Evolutionary conservation across 345 rosid genomes (phyloP).

Genomic region (Eucalyptus pumila): DNA sequence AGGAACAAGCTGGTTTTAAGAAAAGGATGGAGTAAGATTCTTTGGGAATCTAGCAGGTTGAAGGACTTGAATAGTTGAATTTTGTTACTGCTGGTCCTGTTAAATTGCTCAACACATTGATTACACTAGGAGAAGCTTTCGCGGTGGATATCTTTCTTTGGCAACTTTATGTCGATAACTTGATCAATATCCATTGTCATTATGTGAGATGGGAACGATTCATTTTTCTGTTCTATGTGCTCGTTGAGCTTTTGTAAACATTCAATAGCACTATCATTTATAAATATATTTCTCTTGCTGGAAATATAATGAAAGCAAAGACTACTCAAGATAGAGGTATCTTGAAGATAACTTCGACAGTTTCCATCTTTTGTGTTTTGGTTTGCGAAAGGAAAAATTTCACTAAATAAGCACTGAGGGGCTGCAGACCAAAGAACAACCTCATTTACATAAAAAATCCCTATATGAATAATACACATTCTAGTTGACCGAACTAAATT

Average conservation of each 20-base stretch:
- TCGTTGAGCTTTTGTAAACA: not conserved
- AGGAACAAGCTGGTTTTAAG: not conserved
- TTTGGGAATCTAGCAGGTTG: not conserved
- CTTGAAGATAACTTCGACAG: not conserved
- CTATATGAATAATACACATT: not conserved
- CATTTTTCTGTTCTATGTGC: not conserved
- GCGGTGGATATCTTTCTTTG: not conserved
- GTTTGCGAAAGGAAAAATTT: not conserved
- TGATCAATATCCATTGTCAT: not conserved
- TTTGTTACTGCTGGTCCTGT: not conserved
- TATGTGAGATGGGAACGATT: not conserved
- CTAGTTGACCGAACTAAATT: not conserved
- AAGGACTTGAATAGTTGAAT: not conserved
- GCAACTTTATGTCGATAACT: not conserved
- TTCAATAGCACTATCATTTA: not conserved
- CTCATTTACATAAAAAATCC: not conserved
- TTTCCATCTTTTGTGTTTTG: not conserved
- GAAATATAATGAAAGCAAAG: not conserved
- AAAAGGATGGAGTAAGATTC: not conserved
- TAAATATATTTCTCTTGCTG: not conserved
- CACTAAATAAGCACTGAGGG: not conserved
- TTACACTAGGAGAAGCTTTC: not conserved
- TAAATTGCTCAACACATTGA: not conserved
- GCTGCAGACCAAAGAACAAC: not conserved
- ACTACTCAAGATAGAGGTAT: not conserved